These are phyloP conservation scores for Sisymbrium altissimum DNA, from an alignment of 345 rosid species.

Conservation along the genomic window DNA sequence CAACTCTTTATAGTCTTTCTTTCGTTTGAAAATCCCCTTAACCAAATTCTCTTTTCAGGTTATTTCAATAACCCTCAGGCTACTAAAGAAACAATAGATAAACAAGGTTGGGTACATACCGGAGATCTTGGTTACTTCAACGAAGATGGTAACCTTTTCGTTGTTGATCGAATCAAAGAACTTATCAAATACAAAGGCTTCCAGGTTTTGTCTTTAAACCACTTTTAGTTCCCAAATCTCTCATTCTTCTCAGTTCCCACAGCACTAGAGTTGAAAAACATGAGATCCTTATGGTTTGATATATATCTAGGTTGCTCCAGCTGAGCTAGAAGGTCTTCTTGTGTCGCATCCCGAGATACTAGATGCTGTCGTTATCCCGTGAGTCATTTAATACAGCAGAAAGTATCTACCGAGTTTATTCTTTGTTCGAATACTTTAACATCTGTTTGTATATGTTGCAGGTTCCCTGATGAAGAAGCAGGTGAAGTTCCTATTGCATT, in stretches of 20 bases:
- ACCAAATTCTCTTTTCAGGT: slow-evolving; percentile 45
- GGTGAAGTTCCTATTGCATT: slow-evolving; percentile 91
- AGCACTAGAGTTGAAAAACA: no score
- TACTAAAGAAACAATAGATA: slow-evolving; percentile 69
- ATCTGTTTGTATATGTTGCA: slow-evolving; percentile 17
- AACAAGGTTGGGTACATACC: slow-evolving; percentile 78
- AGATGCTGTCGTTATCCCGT: slow-evolving; percentile 95
- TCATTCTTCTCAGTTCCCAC: not conserved
- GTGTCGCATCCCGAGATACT: slow-evolving; percentile 80
- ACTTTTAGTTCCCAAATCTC: not conserved
- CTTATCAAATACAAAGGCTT: slow-evolving; percentile 91
- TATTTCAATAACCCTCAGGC: slow-evolving; percentile 77
- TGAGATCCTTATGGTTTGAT: not conserved
- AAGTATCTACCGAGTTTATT: not conserved
- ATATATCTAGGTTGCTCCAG: slow-evolving; percentile 77
- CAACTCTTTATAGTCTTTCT: not conserved
- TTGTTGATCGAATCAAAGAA: slow-evolving; percentile 89
- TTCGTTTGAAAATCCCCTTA: not conserved
- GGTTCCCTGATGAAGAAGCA: slow-evolving; percentile 89
- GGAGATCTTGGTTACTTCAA: slow-evolving; percentile 94
- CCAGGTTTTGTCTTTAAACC: slow-evolving; percentile 48
- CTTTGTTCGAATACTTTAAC: not conserved
- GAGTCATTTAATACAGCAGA: slow-evolving; percentile 36
- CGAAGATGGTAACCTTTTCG: slow-evolving; percentile 62
- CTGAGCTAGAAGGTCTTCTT: slow-evolving; percentile 93